These are phyloP conservation scores for Closterium sp. DNA, from an alignment of 139 green algal genomes.

Conservation along the genomic window DNA sequence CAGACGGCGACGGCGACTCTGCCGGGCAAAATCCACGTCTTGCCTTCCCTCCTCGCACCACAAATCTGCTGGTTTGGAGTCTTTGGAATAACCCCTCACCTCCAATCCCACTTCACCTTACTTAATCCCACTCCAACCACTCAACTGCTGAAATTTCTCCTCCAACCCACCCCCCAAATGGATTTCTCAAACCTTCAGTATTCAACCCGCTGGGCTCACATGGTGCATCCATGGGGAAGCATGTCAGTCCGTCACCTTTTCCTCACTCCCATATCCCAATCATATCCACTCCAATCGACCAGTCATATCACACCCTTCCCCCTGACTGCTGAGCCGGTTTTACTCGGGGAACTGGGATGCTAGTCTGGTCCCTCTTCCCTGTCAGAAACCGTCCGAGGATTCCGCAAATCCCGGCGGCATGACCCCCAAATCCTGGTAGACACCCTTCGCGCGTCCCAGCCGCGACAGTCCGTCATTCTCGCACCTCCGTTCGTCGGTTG, in stretches of 20 bases:
- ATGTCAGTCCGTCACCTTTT: neutral
- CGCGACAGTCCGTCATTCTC: neutral
- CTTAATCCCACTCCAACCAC: neutral
- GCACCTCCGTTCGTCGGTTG: neutral
- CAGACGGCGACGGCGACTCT: neutral
- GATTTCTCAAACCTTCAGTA: neutral
- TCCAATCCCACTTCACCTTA: neutral
- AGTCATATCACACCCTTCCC: neutral
- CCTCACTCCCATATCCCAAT: neutral
- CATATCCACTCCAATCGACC: neutral
- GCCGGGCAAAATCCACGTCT: neutral
- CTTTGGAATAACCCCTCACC: no score
- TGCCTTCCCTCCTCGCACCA: no score
- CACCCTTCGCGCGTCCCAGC: neutral
- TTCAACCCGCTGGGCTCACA: neutral
- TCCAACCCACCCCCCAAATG: neutral
- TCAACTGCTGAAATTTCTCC: neutral
- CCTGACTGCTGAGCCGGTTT: no score
- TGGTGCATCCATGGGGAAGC: no score
- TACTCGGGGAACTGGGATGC: neutral
- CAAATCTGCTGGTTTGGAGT: no score
- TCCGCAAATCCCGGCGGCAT: neutral
- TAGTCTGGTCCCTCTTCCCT: neutral
- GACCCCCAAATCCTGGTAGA: neutral
- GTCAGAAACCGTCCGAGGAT: neutral